Conservation (phyloP, 202 grass and related monocot genomes). For the Musa balbisiana region DNA sequence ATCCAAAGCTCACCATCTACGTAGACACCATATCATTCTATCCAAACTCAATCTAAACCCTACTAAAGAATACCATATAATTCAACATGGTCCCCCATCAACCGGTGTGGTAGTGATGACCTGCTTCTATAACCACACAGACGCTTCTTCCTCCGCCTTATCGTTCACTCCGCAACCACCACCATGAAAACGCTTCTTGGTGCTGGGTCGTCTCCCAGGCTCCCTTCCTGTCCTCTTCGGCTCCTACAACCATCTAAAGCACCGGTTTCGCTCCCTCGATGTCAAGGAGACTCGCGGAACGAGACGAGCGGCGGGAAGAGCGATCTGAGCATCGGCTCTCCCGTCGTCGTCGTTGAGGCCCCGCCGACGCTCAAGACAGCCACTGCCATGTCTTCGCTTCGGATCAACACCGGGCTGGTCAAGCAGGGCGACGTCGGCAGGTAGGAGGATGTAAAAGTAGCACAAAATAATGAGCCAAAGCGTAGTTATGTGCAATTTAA, state of each 20-base stretch:
- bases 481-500: too few species aligned
- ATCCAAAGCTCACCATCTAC: too few species aligned
- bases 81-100: too few species aligned
- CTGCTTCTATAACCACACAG: too few species aligned
- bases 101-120: too few species aligned
- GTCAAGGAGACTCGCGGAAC: constrained; percentile 1
- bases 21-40: too few species aligned
- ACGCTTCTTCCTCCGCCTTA: too few species aligned
- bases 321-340: constrained; percentile 51
- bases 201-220: background rate
- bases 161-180: background rate
- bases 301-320: background rate
- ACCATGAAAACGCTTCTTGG: background rate
- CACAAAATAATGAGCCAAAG: too few species aligned
- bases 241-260: background rate
- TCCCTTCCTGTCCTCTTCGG: background rate
- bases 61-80: too few species aligned
- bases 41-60: too few species aligned
- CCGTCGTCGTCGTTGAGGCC: constrained; percentile 50
- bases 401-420: constrained; percentile 53
- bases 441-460: constrained; percentile 11
- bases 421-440: constrained; percentile 81
- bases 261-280: constrained; percentile 8
- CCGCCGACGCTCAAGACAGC: constrained; percentile 73
- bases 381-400: constrained; percentile 60